Conservation (phyloP, 257 asterid genomes). For the Echites panduratus region DNA sequence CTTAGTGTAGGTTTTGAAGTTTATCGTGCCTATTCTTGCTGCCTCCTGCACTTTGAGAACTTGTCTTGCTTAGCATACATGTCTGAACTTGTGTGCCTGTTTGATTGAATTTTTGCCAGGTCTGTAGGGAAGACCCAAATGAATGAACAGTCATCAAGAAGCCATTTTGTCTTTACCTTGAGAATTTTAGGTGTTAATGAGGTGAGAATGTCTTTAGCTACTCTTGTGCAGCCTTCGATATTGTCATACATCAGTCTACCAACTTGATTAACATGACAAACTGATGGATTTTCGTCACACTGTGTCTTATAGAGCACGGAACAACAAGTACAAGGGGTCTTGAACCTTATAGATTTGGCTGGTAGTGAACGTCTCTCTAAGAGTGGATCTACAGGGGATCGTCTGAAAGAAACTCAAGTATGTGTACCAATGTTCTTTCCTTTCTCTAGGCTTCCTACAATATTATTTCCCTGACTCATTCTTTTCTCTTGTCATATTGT, state of each 20-base stretch:
- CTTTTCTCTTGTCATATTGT: not conserved
- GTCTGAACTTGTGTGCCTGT: slow-evolving; percentile 2
- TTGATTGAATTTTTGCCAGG: slow-evolving; percentile 30
- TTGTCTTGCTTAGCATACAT: not conserved
- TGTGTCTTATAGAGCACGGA: slow-evolving; percentile 55
- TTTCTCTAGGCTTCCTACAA: slow-evolving; percentile 2
- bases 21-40: not conserved
- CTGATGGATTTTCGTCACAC: not conserved
- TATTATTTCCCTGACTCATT: slow-evolving; percentile 8
- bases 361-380: slow-evolving; percentile 97
- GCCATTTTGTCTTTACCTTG: slow-evolving; percentile 88
- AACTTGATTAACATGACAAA: not conserved
- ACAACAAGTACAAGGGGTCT: slow-evolving; percentile 88
- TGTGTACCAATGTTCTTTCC: slow-evolving; percentile 5
- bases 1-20: not conserved
- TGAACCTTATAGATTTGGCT: slow-evolving; percentile 91
- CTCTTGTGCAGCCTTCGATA: not conserved
- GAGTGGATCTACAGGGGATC: slow-evolving; percentile 92
- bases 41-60: not conserved
- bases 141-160: slow-evolving; percentile 93
- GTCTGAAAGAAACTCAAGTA: slow-evolving; percentile 96
- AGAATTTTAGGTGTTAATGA: slow-evolving; percentile 76
- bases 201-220: slow-evolving; percentile 32
- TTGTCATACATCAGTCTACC: not conserved
- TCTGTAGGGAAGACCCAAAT: slow-evolving; percentile 92